Base-by-base conservation (phyloP, 179 eudicot genomes). In the Spergularia azorica region DNA sequence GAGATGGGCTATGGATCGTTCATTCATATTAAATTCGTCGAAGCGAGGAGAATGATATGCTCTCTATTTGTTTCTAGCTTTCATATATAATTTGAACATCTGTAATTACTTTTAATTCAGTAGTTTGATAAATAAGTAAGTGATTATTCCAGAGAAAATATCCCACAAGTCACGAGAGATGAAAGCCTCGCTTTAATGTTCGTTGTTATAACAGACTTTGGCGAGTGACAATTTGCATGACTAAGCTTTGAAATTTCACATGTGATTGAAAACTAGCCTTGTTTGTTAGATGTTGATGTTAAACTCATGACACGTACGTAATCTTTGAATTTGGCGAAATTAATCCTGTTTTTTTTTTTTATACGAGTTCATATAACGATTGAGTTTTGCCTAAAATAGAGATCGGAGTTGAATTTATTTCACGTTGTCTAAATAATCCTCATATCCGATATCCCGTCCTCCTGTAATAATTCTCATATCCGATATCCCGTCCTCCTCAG, bases 221-320 rank as follows among this genome's bases (percentile, higher is more conserved):
- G 80, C 71, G 21, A 78, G 66, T 79, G 72, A 72, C 75, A 76
- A 80, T 77, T 82, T 80, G 88, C 86, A 83, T 85, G 88, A 83
- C 81, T 76, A 50, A 76, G 72, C 67, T 6, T 64, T 26, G 32
- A 26, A 26, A 26, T 26, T 56, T 52, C 76, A 79, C 87, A 73
- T 81, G 83, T 75, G 81, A 76, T 41, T 18, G 0, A 63, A 71
- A 72, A 62, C 54, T 52, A 7, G 50, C 57, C 52, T 76, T 76
- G 73, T 52, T 75, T 70, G 68, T 82, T 78, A 54, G 79, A 79
- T 84, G 66, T 65, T 81, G 73, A 73, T 79, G 63, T 59, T 70
- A 43, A 64, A 67, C 81, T 43, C 17, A 15, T 65, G 26, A 38
- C 71, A 65, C 41, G 56, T 46, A 38, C 32, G 61, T 77, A 70